Percentiles rank a stretch among this genome's conserved stretches.
Evolutionary conservation across 73 alveolate genomes (phyloP).

Genomic region (Paramecium tetraurelia): DNA sequence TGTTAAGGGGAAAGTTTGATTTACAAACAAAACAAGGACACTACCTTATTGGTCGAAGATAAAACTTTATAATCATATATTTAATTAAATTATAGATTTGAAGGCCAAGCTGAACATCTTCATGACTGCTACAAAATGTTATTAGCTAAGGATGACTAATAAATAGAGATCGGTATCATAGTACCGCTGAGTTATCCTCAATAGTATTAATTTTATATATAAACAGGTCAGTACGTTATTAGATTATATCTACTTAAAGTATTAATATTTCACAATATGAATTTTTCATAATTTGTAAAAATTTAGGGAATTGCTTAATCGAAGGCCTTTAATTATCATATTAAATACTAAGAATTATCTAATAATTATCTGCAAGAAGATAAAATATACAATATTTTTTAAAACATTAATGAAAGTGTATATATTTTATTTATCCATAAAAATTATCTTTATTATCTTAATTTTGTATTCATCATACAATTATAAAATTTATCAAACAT

Average conservation of each 20-base stretch:
- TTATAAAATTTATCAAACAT: too few relatives aligned
- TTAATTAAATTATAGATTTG: background rate
- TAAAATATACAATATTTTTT: background rate
- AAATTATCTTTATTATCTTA: constrained; percentile 6
- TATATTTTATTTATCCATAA: background rate
- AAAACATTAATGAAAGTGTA: background rate
- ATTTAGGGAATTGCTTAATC: background rate
- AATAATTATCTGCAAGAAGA: background rate
- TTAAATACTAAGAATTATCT: background rate
- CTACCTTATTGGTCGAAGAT: background rate
- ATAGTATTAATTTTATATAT: background rate
- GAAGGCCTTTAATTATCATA: constrained; percentile 45
- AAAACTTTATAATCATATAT: background rate
- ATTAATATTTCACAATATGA: background rate
- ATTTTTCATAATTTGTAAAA: background rate
- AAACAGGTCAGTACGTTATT: background rate
- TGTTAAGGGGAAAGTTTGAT: constrained; percentile 7
- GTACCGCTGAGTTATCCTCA: constrained; percentile 36
- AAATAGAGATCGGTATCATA: background rate
- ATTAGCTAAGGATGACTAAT: background rate
- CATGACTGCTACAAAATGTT: constrained; percentile 39
- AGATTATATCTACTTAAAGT: background rate
- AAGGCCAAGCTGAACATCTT: background rate
- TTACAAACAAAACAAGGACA: background rate
- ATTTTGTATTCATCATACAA: background rate